Conservation (phyloP, 169 alveolate genomes). For the Cryptosporidium felis region DNA sequence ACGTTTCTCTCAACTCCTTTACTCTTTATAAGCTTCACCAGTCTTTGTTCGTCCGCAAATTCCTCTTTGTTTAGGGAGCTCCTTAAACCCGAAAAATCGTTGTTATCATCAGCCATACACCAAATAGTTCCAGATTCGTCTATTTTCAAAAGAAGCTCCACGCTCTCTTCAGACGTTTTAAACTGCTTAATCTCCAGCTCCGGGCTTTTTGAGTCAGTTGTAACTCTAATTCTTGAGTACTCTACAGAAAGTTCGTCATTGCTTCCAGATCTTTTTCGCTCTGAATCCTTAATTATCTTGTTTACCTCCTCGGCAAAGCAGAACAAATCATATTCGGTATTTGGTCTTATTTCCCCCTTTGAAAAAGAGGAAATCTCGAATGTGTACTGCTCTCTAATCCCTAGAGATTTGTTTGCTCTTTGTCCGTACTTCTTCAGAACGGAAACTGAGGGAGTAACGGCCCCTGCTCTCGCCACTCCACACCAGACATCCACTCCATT, state of each 20-base stretch:
- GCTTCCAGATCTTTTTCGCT: not conserved
- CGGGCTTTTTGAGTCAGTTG: slow-evolving; percentile 43
- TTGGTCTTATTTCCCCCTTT: slow-evolving; percentile 73
- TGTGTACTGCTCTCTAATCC: slow-evolving; percentile 34
- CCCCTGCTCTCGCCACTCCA: slow-evolving; percentile 73
- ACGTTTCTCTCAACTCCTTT: slow-evolving; percentile 18
- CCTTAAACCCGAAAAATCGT: not conserved
- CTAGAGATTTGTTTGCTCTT: slow-evolving; percentile 70
- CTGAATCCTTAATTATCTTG: slow-evolving; percentile 56
- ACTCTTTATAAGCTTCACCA: slow-evolving; percentile 27
- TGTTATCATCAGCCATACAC: slow-evolving; percentile 33
- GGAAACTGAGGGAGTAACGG: slow-evolving; percentile 72
- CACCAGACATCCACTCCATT: slow-evolving; percentile 76
- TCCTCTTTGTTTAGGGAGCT: not conserved
- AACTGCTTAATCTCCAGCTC: slow-evolving; percentile 42
- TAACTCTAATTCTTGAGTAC: slow-evolving; percentile 68
- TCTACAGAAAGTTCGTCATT: slow-evolving; percentile 60
- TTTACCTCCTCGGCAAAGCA: slow-evolving; percentile 76
- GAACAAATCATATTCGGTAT: slow-evolving; percentile 74
- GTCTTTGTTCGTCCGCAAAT: not conserved
- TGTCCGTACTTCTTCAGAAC: slow-evolving; percentile 76
- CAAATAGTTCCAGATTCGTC: slow-evolving; percentile 47
- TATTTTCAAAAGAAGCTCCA: slow-evolving; percentile 13
- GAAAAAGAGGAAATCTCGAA: slow-evolving; percentile 22
- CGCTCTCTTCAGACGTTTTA: slow-evolving; percentile 55